These are phyloP conservation scores for Botrytis byssoidea DNA, from an alignment of 2,329 filamentous ascomycete genomes.

Conservation along the genomic window DNA sequence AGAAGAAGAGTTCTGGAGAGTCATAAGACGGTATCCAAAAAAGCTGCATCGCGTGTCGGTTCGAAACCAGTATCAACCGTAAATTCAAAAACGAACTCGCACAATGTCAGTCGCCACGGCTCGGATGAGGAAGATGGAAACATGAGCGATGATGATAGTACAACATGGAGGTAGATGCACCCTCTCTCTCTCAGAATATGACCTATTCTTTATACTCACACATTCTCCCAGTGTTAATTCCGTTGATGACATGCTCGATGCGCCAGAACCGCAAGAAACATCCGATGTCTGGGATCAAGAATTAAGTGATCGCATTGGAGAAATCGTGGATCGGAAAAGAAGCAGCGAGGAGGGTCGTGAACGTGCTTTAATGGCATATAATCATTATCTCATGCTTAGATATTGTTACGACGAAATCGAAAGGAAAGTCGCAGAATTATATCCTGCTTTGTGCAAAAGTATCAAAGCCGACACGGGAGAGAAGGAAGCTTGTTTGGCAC, in stretches of 20 bases:
- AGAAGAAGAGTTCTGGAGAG: constrained; percentile 56
- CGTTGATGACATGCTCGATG: constrained; percentile 40
- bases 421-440: constrained; percentile 52
- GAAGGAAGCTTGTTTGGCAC: constrained; percentile 59
- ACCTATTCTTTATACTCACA: neutral
- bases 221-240: constrained; percentile 19
- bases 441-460: constrained; percentile 60
- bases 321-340: constrained; percentile 67
- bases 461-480: constrained; percentile 61
- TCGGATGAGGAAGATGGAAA: constrained; percentile 55
- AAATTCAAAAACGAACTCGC: constrained; percentile 48
- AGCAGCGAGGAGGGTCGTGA: constrained; percentile 64
- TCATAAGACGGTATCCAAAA: constrained; percentile 58
- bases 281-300: constrained; percentile 51
- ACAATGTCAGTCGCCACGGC: constrained; percentile 48
- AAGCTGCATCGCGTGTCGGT: constrained; percentile 49
- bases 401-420: constrained; percentile 61
- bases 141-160: constrained; percentile 49
- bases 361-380: constrained; percentile 55
- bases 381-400: constrained; percentile 58
- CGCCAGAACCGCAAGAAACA: constrained; percentile 50
- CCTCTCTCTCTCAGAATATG: neutral
- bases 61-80: constrained; percentile 50
- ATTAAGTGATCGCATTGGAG: constrained; percentile 58
- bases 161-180: constrained; percentile 49